These are phyloP conservation scores for Suhomyces bokatorum DNA, from an alignment of 1,139 yeast genomes.

Conservation along the genomic window DNA sequence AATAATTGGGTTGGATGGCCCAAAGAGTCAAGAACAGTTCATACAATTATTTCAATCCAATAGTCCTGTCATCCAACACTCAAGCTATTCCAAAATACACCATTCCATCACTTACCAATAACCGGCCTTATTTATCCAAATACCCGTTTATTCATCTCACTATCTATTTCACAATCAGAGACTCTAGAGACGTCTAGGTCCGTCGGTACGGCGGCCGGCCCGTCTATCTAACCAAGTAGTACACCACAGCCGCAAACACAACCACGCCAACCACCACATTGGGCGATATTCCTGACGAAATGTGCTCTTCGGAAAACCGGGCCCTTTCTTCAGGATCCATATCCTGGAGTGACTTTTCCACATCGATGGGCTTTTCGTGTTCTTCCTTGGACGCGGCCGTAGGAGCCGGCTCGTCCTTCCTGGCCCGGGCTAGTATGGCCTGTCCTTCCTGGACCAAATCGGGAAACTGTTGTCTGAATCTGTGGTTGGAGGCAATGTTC, in stretches of 20 bases:
- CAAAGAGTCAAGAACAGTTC: too few relatives aligned
- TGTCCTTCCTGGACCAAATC: constrained; percentile 58
- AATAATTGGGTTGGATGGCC: too few relatives aligned
- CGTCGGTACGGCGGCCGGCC: neutral
- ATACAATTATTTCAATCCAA: too few relatives aligned
- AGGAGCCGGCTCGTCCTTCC: constrained; percentile 6
- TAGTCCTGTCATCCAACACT: too few relatives aligned
- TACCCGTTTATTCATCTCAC: neutral
- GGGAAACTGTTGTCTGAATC: constrained; percentile 67
- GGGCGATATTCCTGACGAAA: constrained; percentile 3
- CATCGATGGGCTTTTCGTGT: constrained; percentile 11
- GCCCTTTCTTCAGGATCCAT: constrained; percentile 51
- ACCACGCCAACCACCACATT: constrained; percentile 32
- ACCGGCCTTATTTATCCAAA: too few relatives aligned
- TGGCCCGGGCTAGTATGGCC: constrained; percentile 22
- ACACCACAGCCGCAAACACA: constrained; percentile 22
- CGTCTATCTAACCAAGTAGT: constrained; percentile 1
- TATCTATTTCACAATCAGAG: neutral
- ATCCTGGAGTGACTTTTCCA: constrained; percentile 25
- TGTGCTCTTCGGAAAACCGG: constrained; percentile 34
- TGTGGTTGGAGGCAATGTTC: constrained; percentile 56
- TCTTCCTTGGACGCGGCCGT: neutral
- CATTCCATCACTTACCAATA: too few relatives aligned
- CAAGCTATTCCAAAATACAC: too few relatives aligned
- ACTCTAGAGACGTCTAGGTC: neutral